Conservation (phyloP, 1,284 basidiomycete species). For the Sphaerobolus stellatus region DNA sequence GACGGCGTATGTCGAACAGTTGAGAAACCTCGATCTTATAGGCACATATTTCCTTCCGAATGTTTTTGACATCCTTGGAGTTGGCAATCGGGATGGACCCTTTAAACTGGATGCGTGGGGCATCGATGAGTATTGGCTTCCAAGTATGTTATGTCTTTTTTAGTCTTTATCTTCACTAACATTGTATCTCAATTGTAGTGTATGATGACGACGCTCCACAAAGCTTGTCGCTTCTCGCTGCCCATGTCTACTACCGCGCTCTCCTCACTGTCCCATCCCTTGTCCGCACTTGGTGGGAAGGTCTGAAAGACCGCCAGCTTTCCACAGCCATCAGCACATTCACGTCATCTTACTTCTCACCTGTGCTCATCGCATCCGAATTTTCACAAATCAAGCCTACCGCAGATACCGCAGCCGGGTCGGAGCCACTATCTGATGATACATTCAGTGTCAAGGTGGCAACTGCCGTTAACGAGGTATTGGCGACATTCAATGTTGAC, state of each 20-base stretch:
- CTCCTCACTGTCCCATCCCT: constrained; percentile 80
- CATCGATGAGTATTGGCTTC: constrained; percentile 84
- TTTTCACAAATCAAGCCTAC: constrained; percentile 65
- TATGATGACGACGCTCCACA: constrained; percentile 58
- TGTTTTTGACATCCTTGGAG: constrained; percentile 66
- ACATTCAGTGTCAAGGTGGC: constrained; percentile 79
- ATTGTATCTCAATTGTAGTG: constrained; percentile 39
- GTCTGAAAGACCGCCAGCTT: constrained; percentile 88
- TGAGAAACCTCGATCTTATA: constrained; percentile 72
- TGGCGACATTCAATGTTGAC: constrained; percentile 84
- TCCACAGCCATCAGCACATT: constrained; percentile 74
- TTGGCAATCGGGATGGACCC: constrained; percentile 59
- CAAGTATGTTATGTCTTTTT: constrained; percentile 51
- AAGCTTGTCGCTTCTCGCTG: constrained; percentile 72
- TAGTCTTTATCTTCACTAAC: constrained; percentile 13
- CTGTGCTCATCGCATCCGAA: constrained; percentile 84
- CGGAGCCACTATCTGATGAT: constrained; percentile 72
- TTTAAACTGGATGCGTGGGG: constrained; percentile 82
- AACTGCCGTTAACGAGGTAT: constrained; percentile 69
- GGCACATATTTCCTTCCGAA: constrained; percentile 69
- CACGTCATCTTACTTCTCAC: constrained; percentile 88
- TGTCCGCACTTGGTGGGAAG: constrained; percentile 82
- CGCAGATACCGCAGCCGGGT: constrained; percentile 54
- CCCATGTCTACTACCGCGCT: constrained; percentile 87
- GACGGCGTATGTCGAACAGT: constrained; percentile 80